phyloP scores from a whole-genome alignment of 2,329 filamentous ascomycete species.

The Scedosporium minutisporum region DNA sequence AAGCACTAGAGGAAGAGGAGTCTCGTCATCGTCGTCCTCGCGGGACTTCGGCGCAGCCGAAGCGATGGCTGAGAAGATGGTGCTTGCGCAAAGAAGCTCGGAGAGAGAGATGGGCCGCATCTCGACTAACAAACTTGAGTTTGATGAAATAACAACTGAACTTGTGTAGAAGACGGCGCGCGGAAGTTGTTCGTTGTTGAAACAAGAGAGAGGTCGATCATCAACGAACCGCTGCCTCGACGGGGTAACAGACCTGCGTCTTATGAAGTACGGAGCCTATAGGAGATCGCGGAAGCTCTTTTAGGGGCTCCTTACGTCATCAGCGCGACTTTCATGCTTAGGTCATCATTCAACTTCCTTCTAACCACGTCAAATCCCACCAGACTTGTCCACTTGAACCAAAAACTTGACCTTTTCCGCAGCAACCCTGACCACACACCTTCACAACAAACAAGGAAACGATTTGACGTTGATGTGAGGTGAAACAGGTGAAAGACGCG shows the following conservation, averaged over 20 bases:
- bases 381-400: too few relatives aligned
- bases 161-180: not conserved
- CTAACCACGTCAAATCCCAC: too few relatives aligned
- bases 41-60: conserved; percentile 15
- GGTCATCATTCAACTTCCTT: too few relatives aligned
- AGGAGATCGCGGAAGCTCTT: too few relatives aligned
- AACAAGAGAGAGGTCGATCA: not conserved
- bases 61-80: conserved; percentile 21
- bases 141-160: not conserved
- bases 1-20: conserved; percentile 80
- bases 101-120: conserved; percentile 8
- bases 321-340: too few relatives aligned
- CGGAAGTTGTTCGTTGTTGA: not conserved
- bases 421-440: too few relatives aligned
- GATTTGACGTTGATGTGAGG: too few relatives aligned
- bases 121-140: not conserved
- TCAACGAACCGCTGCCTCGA: not conserved
- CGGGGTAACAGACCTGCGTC: not conserved
- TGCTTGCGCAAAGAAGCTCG: not conserved
- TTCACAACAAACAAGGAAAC: too few relatives aligned
- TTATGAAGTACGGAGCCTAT: too few relatives aligned
- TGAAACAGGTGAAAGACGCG: too few relatives aligned
- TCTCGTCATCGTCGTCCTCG: conserved; percentile 36
- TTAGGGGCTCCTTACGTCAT: too few relatives aligned
- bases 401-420: too few relatives aligned